Conservation (phyloP, 176 grass and related monocot species). For the Lolium multiflorum region DNA sequence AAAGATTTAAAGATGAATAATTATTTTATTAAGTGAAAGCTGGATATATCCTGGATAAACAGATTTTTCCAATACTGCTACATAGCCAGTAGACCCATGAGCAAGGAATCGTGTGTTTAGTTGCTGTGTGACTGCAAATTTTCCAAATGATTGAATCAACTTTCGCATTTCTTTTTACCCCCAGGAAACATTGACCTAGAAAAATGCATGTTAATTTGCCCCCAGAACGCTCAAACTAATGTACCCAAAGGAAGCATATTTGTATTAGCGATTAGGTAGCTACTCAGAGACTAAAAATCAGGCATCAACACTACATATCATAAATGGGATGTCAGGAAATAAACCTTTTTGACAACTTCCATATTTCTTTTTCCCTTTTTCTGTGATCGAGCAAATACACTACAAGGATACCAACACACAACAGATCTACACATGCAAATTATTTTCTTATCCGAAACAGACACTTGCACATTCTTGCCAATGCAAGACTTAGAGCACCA, state of each 20-base stretch:
- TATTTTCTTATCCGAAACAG: not conserved
- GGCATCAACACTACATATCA: not conserved
- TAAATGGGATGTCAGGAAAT: constrained; percentile 4
- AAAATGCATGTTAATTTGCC: no score
- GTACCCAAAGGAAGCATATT: not conserved
- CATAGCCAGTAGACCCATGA: no score
- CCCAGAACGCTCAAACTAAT: not conserved
- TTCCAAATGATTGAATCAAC: no score
- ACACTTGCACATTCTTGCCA: constrained; percentile 44
- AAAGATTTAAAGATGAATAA: no score
- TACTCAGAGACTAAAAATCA: not conserved
- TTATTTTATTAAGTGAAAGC: no score
- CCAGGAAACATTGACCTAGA: no score
- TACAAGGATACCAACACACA: not conserved
- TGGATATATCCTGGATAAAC: no score
- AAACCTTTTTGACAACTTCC: not conserved
- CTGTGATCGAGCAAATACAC: constrained; percentile 9
- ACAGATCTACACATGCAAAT: not conserved
- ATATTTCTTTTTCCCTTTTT: not conserved
- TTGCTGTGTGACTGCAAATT: no score
- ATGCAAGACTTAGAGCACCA: constrained; percentile 42
- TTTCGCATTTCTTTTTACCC: no score
- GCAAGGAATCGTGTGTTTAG: no score
- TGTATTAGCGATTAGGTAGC: not conserved
- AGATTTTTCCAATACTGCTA: no score